Evolutionary conservation across 352 stramenopile species (phyloP).

Genomic region (Phytophthora kernoviae): DNA sequence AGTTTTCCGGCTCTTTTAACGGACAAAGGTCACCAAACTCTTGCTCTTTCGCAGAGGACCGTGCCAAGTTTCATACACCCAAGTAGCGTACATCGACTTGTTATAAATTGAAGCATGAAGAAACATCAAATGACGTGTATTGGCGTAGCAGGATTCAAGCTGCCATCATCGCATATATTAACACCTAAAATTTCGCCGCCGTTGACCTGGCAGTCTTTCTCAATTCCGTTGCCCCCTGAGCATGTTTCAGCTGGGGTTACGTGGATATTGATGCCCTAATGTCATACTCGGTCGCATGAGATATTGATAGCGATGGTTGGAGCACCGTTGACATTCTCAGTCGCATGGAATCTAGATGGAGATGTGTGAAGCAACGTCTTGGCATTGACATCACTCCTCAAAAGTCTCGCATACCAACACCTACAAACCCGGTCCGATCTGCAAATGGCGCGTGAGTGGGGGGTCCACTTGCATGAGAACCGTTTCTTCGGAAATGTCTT

Average conservation of each 20-base stretch:
- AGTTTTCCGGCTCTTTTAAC: not conserved
- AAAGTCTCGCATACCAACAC: constrained; percentile 24
- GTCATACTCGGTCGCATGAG: constrained; percentile 12
- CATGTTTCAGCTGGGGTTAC: not conserved
- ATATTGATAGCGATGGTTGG: constrained; percentile 21
- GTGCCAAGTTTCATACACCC: constrained; percentile 1
- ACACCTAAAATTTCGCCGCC: constrained; percentile 11
- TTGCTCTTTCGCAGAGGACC: not conserved
- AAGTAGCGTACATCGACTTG: not conserved
- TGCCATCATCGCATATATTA: constrained; percentile 9
- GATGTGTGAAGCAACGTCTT: no score
- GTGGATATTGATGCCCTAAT: not conserved
- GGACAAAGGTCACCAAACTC: not conserved
- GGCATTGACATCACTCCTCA: constrained; percentile 7
- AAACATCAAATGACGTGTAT: not conserved
- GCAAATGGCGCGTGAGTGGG: constrained; percentile 14
- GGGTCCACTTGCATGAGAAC: constrained; percentile 29
- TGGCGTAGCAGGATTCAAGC: constrained; percentile 17
- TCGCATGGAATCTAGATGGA: no score
- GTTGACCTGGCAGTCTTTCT: not conserved
- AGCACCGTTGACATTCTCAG: not conserved
- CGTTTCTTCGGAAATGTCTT: constrained; percentile 48
- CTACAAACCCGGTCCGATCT: constrained; percentile 28
- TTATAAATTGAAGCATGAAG: constrained; percentile 24
- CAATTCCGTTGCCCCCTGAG: not conserved